Base-by-base conservation (phyloP, 257 asterid genomes). In the Penstemon newberryi region DNA sequence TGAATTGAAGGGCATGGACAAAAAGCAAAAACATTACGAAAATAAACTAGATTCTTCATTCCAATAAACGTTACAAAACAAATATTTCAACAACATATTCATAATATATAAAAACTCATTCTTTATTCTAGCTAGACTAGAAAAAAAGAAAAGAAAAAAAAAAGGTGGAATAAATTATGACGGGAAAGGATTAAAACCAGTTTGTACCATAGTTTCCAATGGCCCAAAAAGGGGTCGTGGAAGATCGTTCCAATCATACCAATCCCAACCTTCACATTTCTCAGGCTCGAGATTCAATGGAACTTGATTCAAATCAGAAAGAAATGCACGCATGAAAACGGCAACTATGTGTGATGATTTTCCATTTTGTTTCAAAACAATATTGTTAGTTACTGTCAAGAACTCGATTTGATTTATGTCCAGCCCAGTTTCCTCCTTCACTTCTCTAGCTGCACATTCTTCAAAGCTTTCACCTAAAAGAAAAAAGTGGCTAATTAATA, bases 201-300 rank as follows among this genome's bases (percentile, higher is more conserved):
- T 55, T 12, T 41, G 66, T 6, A 69, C 57, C 77, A 73, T 78
- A 33, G 60, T 36, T 52, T 74, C 79, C 25, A 84, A 43, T 0
- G 84, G 88, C 15, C 80, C 76, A 9, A 82, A 67, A 0, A 84
- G 72, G 25, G 90, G 90, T 1, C 52, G 59, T 0, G 94, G 90
- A 0, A 81, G 89, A 68, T 75, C n/a, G 0, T 60, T 18, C 87
- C 91, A 85, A 10, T 81, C 83, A 6, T 83, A 83, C 89, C 91
- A 87, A 46, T 79, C 85, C 95, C 91, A 83, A 0, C 91, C 87
- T 67, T 81, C 87, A 5, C 89, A 87, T 33, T 83, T 83, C 6
- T 87, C 84, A 37, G 87, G 89, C 79, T 87, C 95, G 4, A 40
- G 64, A 75, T 83, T 83, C 42, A 43, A 64, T 3, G 89, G 80